Evolutionary conservation across 148 eudicot species (phyloP), one percentile per base, ranked within the genome.

Genomic region (Amaranthus hypochondriacus): DNA sequence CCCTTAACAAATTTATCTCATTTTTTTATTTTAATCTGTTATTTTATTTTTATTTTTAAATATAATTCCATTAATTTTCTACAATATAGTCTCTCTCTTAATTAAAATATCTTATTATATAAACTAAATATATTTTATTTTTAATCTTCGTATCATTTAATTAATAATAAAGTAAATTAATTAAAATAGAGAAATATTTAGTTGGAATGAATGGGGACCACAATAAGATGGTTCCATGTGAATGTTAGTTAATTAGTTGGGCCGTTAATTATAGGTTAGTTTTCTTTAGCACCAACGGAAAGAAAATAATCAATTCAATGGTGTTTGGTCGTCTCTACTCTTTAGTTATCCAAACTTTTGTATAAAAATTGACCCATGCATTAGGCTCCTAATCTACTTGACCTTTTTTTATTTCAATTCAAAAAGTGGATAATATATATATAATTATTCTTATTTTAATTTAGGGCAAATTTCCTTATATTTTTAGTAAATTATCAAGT

Each of bases 241-340:
- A 64, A 62, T 46, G 77, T 75, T 75, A 75, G 77, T 75, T 75
- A 75, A 67, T 56, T 12, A 68, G 72, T 75, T 75, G 77, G 77
- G 39, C 62, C 77, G 77, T 57, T n/a, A n/a, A n/a, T n/a, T 73
- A 56, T 28, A 28, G 66, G 63, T 58, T 66, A 52, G 71, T 66
- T 46, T 15, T 18, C 11, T 14, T 51, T 62, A 56, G 39, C 39
- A 28, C 39, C 39, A 28, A 28, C 68, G 10, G 18, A 61, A 57
- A 73, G 62, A 49, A 44, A 49, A 67, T 18, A 67, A 47, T 18
- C 46, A 57, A 6, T 5, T 7, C 3, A 59, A 28, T 28, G 39
- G 39, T 28, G 39, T 28, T 28, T 21, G 10, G 39, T 53, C 72
- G 39, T 28, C 39, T 28, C 39, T 28, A 28, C 28, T 11, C 48